Evolutionary conservation across 352 stramenopile species (phyloP), one percentile per base, ranked within the genome.

Genomic region (Phytopythium ostracodes): DNA sequence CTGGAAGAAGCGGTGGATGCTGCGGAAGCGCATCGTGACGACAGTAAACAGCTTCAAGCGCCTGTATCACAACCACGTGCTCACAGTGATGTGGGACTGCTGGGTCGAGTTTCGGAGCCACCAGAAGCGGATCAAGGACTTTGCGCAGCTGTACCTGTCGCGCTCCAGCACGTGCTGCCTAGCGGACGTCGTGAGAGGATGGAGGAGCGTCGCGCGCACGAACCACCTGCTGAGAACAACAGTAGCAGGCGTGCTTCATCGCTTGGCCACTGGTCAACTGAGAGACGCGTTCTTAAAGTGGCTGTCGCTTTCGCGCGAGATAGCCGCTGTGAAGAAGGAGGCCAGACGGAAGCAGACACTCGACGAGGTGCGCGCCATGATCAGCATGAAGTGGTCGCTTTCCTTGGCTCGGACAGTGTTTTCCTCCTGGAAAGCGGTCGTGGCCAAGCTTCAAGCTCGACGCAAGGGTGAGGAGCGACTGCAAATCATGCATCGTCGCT

Each of bases 331-430:
- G 52, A 72, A 71, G 27, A 59, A 61, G 38, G 53, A 58, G 18
- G 57, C 38, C 25, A 74, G 65, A 15, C 67, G 60, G 25, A 75
- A 73, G 22, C 56, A 60, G 10, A 22, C 62, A 6, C 43, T 90
- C 8, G 59, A 59, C 24, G 61, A 63, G 4, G 67, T 90, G 24
- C 75, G 73, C 51, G 57, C 56, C 0, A 70, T 72, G 40, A 56
- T 88, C 12, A 86, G 74, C 60, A 63, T 59, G 47, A 81, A 68
- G 42, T 70, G 66, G 59, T 75, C 71, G 3, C 38, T 72, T 2
- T 78, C 64, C 17, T 68, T 46, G 0, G 59, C 62, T 35, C 66
- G 62, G 4, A 65, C 63, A 14, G 66, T 66, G 24, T 73, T 84
- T 54, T 35, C 27, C 6, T 53, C 68, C 4, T 84, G 76, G 76